Conservation (phyloP, 2,329 filamentous ascomycete genomes). For the Fusarium pseudonygamai region DNA sequence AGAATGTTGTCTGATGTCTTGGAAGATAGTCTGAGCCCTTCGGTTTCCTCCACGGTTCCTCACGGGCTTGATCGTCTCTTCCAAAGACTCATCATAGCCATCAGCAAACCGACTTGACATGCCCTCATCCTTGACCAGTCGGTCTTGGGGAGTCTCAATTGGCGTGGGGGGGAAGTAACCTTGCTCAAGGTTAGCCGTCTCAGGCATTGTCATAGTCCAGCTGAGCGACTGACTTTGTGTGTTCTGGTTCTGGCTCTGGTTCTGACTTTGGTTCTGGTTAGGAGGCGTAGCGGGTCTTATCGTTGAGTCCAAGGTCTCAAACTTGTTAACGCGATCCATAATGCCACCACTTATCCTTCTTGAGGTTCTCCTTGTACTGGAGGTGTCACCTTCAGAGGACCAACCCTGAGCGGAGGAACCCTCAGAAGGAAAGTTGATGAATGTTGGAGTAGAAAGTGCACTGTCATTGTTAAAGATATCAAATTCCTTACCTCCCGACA, state of each 20-base stretch:
- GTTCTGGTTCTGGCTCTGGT: conserved; percentile 54
- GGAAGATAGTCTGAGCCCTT: conserved; percentile 63
- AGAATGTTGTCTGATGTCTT: conserved; percentile 66
- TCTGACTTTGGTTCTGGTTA: conserved; percentile 64
- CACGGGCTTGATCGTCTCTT: conserved; percentile 70
- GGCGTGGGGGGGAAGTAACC: conserved; percentile 75
- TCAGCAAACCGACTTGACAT: conserved; percentile 64
- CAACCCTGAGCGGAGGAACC: conserved; percentile 58
- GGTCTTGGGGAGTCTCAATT: conserved; percentile 68
- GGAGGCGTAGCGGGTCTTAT: conserved; percentile 70
- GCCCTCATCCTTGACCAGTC: conserved; percentile 53
- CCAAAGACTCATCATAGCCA: conserved; percentile 72
- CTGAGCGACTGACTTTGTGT: conserved; percentile 60
- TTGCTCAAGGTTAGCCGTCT: conserved; percentile 42
- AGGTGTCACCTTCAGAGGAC: conserved; percentile 60
- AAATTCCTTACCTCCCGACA: conserved; percentile 58
- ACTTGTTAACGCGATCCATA: conserved; percentile 67
- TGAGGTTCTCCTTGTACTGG: conserved; percentile 54
- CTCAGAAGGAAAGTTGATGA: conserved; percentile 61
- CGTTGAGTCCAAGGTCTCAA: conserved; percentile 61
- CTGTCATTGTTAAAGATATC: conserved; percentile 60
- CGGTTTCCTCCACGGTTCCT: conserved; percentile 53
- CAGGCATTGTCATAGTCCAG: conserved; percentile 10
- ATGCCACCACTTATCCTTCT: conserved; percentile 69
- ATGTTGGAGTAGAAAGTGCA: conserved; percentile 59